Evolutionary conservation across 225 moss, liverwort and hornwort genomes (phyloP).

Genomic region (Pleurozium schreberi): DNA sequence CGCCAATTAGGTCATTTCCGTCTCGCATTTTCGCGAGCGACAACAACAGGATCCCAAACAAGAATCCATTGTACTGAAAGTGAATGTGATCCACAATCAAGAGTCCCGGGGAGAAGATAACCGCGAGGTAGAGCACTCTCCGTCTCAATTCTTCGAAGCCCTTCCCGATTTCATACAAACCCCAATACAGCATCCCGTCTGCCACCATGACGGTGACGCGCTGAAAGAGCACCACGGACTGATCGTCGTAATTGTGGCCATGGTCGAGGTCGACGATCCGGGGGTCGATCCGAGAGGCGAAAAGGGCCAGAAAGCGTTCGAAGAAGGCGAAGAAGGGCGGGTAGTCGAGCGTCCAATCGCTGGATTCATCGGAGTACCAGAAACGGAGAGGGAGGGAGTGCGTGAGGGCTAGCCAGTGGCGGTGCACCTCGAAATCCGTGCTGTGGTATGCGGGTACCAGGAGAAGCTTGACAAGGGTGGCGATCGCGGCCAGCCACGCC

Average conservation of each 20-base stretch:
- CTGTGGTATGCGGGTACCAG: conserved; percentile 76
- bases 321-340: conserved; percentile 92
- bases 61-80: conserved; percentile 89
- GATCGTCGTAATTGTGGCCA: conserved; percentile 33
- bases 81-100: conserved; percentile 91
- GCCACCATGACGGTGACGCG: conserved; percentile 52
- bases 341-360: conserved; percentile 95
- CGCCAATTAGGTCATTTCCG: conserved; percentile 65
- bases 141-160: conserved; percentile 16
- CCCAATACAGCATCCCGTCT: conserved; percentile 61
- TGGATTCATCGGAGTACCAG: conserved; percentile 81
- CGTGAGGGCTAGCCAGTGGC: conserved; percentile 85
- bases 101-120: conserved; percentile 71
- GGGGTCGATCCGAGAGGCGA: conserved; percentile 55
- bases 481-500: conserved; percentile 46
- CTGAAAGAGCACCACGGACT: conserved; percentile 48
- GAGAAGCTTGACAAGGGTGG: conserved; percentile 71
- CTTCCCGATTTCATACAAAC: conserved; percentile 48
- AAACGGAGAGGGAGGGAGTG: conserved; percentile 61
- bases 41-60: conserved; percentile 71
- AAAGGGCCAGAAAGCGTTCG: conserved; percentile 55
- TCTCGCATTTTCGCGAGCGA: conserved; percentile 67
- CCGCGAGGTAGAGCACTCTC: conserved; percentile 44
- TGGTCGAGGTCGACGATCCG: conserved; percentile 52
- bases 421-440: conserved; percentile 94